Evolutionary conservation across 2,329 filamentous ascomycete genomes (phyloP).

Genomic region (Epichloe typhina): DNA sequence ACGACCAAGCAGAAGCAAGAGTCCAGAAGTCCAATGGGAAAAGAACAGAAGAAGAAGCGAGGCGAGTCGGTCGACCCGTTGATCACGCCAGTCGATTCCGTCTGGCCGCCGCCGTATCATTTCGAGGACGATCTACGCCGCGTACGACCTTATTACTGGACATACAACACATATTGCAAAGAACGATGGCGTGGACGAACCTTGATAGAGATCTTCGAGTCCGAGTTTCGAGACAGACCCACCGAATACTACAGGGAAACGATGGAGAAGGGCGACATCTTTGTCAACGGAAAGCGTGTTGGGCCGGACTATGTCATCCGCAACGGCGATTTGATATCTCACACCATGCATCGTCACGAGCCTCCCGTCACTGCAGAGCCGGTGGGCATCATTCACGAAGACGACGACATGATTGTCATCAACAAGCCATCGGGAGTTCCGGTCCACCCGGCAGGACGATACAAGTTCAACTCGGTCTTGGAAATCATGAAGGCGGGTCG

Average conservation of each 20-base stretch:
- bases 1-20: not conserved
- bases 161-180: slow-evolving; percentile 92
- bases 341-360: slow-evolving; percentile 91
- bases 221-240: slow-evolving; percentile 83
- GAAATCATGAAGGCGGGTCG: slow-evolving; percentile 83
- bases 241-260: slow-evolving; percentile 77
- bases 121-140: slow-evolving; percentile 73
- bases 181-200: slow-evolving; percentile 76
- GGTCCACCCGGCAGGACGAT: slow-evolving; percentile 87
- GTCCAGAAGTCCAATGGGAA: not conserved
- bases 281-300: slow-evolving; percentile 63
- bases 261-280: slow-evolving; percentile 67
- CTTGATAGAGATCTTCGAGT: slow-evolving; percentile 76
- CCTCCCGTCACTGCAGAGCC: slow-evolving; percentile 76
- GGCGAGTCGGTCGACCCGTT: not conserved
- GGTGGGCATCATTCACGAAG: slow-evolving; percentile 77
- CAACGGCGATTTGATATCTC: slow-evolving; percentile 84
- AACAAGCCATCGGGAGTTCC: slow-evolving; percentile 93
- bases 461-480: slow-evolving; percentile 88
- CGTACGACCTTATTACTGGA: slow-evolving; percentile 78
- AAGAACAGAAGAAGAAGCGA: not conserved
- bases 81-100: slow-evolving; percentile 3
- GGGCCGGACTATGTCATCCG: slow-evolving; percentile 57
- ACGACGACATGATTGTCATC: slow-evolving; percentile 87
- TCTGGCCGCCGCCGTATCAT: slow-evolving; percentile 58